A percentile compares a stretch with the other conserved stretches of the same genome.
These are phyloP conservation scores for Phlebopus sp. DNA, from an alignment of 1,284 basidiomycete genomes.

Conservation along the genomic window DNA sequence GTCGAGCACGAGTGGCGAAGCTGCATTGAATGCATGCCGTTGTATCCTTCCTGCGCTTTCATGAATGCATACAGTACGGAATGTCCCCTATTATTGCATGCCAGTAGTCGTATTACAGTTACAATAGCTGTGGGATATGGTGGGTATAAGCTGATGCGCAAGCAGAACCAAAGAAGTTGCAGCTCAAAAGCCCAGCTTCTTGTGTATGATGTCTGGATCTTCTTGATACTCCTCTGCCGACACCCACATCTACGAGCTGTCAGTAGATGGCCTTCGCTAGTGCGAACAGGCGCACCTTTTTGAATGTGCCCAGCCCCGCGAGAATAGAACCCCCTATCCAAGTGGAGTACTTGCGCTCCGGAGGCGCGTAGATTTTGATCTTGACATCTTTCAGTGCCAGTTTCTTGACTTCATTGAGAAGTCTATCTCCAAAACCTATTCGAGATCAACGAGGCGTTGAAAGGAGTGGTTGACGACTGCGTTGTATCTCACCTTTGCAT, in stretches of 20 bases:
- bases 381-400: slow-evolving; percentile 96
- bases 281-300: slow-evolving; percentile 68
- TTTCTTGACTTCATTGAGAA: slow-evolving; percentile 95
- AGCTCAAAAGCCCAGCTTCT: slow-evolving; percentile 75
- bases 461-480: slow-evolving; percentile 7
- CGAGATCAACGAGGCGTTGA: slow-evolving; percentile 10
- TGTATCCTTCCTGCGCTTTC: slow-evolving; percentile 31
- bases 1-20: slow-evolving; percentile 33
- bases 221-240: slow-evolving; percentile 99
- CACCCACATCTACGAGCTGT: slow-evolving; percentile 84
- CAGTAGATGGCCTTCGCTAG: slow-evolving; percentile 7
- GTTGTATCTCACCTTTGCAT: slow-evolving; percentile 67
- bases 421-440: slow-evolving; percentile 91
- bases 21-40: slow-evolving; percentile 43
- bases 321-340: slow-evolving; percentile 99
- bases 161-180: slow-evolving; percentile 2
- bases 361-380: slow-evolving; percentile 99
- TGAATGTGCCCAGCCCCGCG: slow-evolving; percentile 95
- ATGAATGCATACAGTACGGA: slow-evolving; percentile 40
- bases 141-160: slow-evolving; percentile 25
- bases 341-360: slow-evolving; percentile 99
- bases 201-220: slow-evolving; percentile 97
- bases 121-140: slow-evolving; percentile 28
- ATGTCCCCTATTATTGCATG: slow-evolving; percentile 32
- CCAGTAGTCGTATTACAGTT: slow-evolving; percentile 36